Conservation (phyloP, 257 asterid genomes). For the Solanum virginianum region DNA sequence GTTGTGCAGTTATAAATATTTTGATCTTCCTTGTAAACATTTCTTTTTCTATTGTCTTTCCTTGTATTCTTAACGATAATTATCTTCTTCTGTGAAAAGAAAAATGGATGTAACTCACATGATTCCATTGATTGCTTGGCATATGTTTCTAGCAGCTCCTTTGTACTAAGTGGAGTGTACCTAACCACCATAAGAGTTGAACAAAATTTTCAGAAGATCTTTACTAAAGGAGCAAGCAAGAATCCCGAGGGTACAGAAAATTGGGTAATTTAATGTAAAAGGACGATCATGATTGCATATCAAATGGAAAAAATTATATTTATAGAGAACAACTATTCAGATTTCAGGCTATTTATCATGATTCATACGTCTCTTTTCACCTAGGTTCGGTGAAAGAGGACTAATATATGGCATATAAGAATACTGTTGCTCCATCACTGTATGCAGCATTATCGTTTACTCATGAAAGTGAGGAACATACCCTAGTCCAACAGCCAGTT, state of each 20-base stretch:
- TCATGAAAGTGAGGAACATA: constrained; percentile 17
- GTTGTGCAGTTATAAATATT: background rate
- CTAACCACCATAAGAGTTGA: constrained; percentile 30
- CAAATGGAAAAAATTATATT: background rate
- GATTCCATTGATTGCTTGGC: constrained; percentile 58
- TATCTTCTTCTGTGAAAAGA: background rate
- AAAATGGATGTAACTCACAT: constrained; percentile 36
- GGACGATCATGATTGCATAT: background rate
- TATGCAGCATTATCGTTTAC: background rate
- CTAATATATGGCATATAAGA: background rate
- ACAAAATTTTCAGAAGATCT: background rate
- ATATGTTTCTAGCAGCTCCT: constrained; percentile 69
- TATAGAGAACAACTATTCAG: background rate
- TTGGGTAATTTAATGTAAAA: background rate
- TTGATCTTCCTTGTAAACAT: background rate
- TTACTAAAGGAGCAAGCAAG: background rate
- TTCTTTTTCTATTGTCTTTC: background rate
- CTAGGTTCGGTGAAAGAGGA: background rate
- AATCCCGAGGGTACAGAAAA: background rate
- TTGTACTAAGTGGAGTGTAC: constrained; percentile 74
- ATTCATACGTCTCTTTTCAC: background rate
- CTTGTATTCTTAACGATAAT: background rate
- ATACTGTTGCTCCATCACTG: background rate
- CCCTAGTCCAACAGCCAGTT: constrained; percentile 88
- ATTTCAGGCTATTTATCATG: background rate